phyloP scores from a whole-genome alignment of 805 yeast genomes.

The Middelhovenomyces tepae region DNA sequence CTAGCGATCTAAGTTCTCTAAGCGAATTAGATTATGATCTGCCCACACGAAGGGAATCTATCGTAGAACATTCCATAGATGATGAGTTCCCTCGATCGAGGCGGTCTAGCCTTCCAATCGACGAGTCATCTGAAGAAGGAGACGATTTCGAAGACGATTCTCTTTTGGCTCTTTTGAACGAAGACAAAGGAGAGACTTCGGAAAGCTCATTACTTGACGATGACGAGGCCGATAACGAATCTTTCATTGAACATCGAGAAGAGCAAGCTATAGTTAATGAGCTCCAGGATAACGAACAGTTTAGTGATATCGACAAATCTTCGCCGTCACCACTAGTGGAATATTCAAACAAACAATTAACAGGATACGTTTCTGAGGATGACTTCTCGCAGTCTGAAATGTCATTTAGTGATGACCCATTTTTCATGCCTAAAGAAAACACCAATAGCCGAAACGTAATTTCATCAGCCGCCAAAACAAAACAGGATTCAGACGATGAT shows the following conservation, averaged over 20 bases:
- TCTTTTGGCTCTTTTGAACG: conserved; percentile 21
- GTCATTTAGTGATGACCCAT: conserved; percentile 19
- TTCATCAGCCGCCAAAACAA: conserved; percentile 7
- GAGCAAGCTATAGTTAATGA: conserved; percentile 32
- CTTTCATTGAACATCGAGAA: conserved; percentile 29
- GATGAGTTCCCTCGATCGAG: no score
- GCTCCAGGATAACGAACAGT: conserved; percentile 18
- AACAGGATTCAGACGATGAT: conserved; percentile 48
- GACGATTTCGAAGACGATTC: conserved; percentile 7
- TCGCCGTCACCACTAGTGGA: conserved; percentile 11
- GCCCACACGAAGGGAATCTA: not conserved
- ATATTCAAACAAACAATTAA: no score
- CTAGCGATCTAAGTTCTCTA: no score
- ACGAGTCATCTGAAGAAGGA: conserved; percentile 4
- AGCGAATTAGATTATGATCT: no score
- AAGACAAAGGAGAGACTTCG: conserved; percentile 36
- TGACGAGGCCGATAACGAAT: conserved; percentile 25
- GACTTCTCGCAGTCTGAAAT: conserved; percentile 19
- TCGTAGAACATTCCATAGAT: no score
- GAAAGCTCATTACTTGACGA: conserved; percentile 29
- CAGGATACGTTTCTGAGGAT: conserved; percentile 24
- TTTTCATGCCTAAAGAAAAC: conserved; percentile 19
- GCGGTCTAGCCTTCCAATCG: no score
- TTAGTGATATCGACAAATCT: conserved; percentile 4
- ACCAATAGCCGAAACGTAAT: conserved; percentile 9